Conservation (phyloP, 2,329 filamentous ascomycete genomes). For the Alternaria longipes region DNA sequence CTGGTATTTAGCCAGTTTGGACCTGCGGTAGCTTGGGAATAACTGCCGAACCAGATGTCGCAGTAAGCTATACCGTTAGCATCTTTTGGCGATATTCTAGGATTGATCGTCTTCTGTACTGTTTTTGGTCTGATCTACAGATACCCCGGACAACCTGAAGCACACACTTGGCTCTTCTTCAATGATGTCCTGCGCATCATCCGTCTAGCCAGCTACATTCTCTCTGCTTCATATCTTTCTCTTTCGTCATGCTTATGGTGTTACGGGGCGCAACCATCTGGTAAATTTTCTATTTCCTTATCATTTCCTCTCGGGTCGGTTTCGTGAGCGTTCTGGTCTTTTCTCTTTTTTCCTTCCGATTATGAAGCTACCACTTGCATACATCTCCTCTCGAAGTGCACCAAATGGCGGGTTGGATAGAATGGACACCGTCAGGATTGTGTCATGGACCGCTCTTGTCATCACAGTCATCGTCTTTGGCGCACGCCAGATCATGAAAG, state of each 20-base stretch:
- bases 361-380: slow-evolving; percentile 29
- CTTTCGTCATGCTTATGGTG: slow-evolving; percentile 20
- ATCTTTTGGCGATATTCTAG: slow-evolving; percentile 23
- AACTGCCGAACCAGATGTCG: slow-evolving; percentile 21
- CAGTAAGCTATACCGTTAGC: slow-evolving; percentile 35
- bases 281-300: slow-evolving; percentile 19
- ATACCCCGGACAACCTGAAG: neutral
- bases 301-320: slow-evolving; percentile 20
- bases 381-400: slow-evolving; percentile 14
- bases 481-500: slow-evolving; percentile 39
- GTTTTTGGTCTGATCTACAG: slow-evolving; percentile 9
- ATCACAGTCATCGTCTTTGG: slow-evolving; percentile 37
- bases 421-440: slow-evolving; percentile 31
- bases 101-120: slow-evolving; percentile 12
- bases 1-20: slow-evolving; percentile 16
- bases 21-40: slow-evolving; percentile 1
- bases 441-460: slow-evolving; percentile 40
- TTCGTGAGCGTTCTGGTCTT: slow-evolving; percentile 9
- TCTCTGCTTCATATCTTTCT: slow-evolving; percentile 5
- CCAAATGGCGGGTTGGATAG: slow-evolving; percentile 24
- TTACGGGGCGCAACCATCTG: slow-evolving; percentile 1
- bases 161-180: slow-evolving; percentile 4
- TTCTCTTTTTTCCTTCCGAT: neutral
- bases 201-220: neutral
- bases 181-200: neutral